phyloP scores from a whole-genome alignment of 495 filamentous ascomycete genomes.

The Penicillium manginii region DNA sequence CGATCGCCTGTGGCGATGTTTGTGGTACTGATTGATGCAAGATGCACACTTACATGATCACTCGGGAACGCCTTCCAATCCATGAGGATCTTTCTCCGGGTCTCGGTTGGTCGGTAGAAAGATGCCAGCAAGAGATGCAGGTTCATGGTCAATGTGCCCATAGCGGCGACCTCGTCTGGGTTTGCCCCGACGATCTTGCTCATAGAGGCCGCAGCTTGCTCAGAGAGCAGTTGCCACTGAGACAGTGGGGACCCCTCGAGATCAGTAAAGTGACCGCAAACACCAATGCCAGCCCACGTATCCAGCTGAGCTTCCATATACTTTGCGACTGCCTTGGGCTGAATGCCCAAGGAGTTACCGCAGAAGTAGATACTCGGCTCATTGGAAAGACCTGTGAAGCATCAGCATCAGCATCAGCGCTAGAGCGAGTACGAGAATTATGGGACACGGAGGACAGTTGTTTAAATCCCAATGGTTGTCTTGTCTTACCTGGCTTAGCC shows the following conservation, averaged over 20 bases:
- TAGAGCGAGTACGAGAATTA: background rate
- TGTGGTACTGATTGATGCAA: background rate
- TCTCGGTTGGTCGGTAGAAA: conserved; percentile 81
- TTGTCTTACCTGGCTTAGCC: conserved; percentile 43
- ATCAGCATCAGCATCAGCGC: conserved; percentile 1
- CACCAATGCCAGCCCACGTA: conserved; percentile 89
- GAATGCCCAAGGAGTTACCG: conserved; percentile 92
- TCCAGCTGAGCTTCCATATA: conserved; percentile 78
- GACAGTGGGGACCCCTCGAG: conserved; percentile 73
- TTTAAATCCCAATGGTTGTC: background rate
- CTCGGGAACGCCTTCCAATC: conserved; percentile 95
- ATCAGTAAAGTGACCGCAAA: conserved; percentile 86
- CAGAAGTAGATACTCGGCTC: conserved; percentile 79
- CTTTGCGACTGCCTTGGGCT: conserved; percentile 72
- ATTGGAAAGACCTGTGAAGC: conserved; percentile 39
- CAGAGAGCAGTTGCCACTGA: conserved; percentile 79
- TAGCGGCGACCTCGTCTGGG: conserved; percentile 80
- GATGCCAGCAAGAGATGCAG: conserved; percentile 86
- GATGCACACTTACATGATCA: conserved; percentile 68
- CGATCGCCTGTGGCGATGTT: background rate
- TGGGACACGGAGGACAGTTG: background rate
- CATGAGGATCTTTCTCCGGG: conserved; percentile 83
- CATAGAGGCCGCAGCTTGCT: conserved; percentile 71
- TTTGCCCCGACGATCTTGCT: conserved; percentile 81
- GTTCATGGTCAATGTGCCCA: conserved; percentile 92